Evolutionary conservation across 208 protist species (phyloP), one percentile per base, ranked within the genome.

Genomic region (Wallacemonas sp.): DNA sequence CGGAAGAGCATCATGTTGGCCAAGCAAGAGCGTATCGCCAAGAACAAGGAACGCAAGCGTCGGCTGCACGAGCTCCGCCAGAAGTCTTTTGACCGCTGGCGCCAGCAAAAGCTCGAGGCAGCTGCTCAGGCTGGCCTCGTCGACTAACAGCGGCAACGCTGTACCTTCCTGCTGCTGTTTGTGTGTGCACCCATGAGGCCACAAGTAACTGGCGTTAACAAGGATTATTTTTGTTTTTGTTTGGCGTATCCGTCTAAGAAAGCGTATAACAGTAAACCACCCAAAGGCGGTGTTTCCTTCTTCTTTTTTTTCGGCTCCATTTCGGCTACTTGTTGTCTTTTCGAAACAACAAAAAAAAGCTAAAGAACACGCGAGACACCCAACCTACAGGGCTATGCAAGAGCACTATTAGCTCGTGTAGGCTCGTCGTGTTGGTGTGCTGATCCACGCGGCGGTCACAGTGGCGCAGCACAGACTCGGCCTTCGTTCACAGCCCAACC

Each of bases 1-100:
- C 81, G 90, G 22, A 85, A 87, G 68, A 71, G 63, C 53, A 85
- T 93, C 22, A 69, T 91, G 66, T 61, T 83, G 41, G 90, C 90
- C 19, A 95, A 95, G 70, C 87, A 95, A 64, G 80, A 91, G 48
- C 86, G 90, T 57, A 93, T 95, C 65, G 84, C 83, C 33, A 89
- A 90, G 71, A 95, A 95, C 66, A 78, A 82, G 27, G 85, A 91
- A 55, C 76, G 90, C 42, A 91, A 93, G 74, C 79, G 80, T 29
- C 81, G 78, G 17, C 70, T 95, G 2, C 85, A 92, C 64, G 79
- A 90, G 42, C 58, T 70, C 1, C 84, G 86, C 5, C 69, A 87
- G 64, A 75, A 66, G 58, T 86, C 90, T 9, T 95, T 95, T 52
- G 81, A 91, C 27, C 71, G 80, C 29, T 95, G 90, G 90, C 77